These are phyloP conservation scores for Castanea sativa DNA, from an alignment of 306 rosid species.

Conservation along the genomic window DNA sequence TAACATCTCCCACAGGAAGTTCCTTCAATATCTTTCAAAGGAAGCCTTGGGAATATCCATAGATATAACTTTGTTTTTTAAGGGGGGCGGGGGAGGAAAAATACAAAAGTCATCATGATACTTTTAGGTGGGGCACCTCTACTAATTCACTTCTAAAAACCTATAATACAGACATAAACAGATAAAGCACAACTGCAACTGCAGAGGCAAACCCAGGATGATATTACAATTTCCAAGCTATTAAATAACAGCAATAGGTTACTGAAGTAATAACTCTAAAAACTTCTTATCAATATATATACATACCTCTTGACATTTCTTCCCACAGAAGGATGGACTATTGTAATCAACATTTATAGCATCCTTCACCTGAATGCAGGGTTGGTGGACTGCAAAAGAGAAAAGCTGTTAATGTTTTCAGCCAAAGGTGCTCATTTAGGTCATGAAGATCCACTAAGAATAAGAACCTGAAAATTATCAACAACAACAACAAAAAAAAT, in stretches of 20 bases:
- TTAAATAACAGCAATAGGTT: slow-evolving; percentile 21
- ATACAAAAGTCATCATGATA: background rate
- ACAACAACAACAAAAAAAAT: no score
- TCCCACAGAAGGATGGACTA: slow-evolving; percentile 57
- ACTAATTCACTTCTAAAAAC: background rate
- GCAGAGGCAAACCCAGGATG: background rate
- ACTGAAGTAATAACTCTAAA: slow-evolving; percentile 48
- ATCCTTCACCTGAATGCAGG: slow-evolving; percentile 48
- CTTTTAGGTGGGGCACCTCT: no score
- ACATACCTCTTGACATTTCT: slow-evolving; percentile 69
- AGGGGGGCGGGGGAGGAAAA: background rate
- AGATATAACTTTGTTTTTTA: background rate
- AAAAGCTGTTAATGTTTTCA: slow-evolving; percentile 16
- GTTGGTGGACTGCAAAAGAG: slow-evolving; percentile 59
- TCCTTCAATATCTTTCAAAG: background rate
- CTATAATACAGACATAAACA: slow-evolving; percentile 8
- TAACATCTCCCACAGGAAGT: background rate
- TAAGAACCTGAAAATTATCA: slow-evolving; percentile 3
- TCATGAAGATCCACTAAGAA: slow-evolving; percentile 13
- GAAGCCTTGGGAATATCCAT: background rate
- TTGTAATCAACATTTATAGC: slow-evolving; percentile 32
- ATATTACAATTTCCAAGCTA: slow-evolving; percentile 4
- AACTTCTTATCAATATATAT: slow-evolving; percentile 34
- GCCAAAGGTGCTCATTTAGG: slow-evolving; percentile 11
- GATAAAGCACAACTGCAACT: slow-evolving; percentile 13